A percentile compares a stretch with the other conserved stretches of the same genome.
Conservation (phyloP, 371 early-diverging fungal species). For the Coemansia sp. region DNA sequence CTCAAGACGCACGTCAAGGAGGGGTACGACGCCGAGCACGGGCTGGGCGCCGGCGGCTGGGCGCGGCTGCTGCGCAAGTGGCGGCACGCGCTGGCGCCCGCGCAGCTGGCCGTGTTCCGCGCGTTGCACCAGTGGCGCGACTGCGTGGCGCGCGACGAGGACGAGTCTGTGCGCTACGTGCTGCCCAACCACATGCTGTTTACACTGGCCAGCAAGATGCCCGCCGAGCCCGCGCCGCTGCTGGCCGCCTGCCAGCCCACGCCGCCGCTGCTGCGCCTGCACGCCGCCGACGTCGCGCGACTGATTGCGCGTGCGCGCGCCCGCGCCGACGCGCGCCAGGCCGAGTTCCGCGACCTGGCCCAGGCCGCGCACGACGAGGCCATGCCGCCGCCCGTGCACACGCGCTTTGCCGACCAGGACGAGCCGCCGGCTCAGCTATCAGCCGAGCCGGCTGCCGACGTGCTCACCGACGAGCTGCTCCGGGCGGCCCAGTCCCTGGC, state of each 20-base stretch:
- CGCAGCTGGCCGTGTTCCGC: slow-evolving; percentile 77
- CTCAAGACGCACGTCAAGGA: slow-evolving; percentile 75
- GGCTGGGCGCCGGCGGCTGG: slow-evolving; percentile 74
- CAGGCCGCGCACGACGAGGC: background rate
- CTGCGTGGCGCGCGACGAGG: slow-evolving; percentile 83
- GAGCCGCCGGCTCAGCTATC: background rate
- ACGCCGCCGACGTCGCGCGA: slow-evolving; percentile 74
- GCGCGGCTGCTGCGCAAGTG: slow-evolving; percentile 62
- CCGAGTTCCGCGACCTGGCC: slow-evolving; percentile 14
- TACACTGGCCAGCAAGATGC: slow-evolving; percentile 73
- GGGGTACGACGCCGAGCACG: slow-evolving; percentile 68
- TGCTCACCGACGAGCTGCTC: slow-evolving; percentile 15
- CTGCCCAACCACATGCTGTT: slow-evolving; percentile 90
- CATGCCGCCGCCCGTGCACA: slow-evolving; percentile 29
- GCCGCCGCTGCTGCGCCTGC: slow-evolving; percentile 81
- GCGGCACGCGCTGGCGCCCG: slow-evolving; percentile 60
- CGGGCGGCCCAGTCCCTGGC: slow-evolving; percentile 4
- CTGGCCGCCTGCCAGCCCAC: slow-evolving; percentile 79
- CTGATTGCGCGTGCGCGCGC: slow-evolving; percentile 57
- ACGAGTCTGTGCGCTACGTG: slow-evolving; percentile 86
- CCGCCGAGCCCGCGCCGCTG: slow-evolving; percentile 68
- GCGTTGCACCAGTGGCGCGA: slow-evolving; percentile 93
- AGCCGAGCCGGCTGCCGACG: slow-evolving; percentile 6
- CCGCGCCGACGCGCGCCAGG: slow-evolving; percentile 14
- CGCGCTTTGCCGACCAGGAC: slow-evolving; percentile 46